Conservation (phyloP, 306 rosid genomes). For the Cucurbita maxima region DNA sequence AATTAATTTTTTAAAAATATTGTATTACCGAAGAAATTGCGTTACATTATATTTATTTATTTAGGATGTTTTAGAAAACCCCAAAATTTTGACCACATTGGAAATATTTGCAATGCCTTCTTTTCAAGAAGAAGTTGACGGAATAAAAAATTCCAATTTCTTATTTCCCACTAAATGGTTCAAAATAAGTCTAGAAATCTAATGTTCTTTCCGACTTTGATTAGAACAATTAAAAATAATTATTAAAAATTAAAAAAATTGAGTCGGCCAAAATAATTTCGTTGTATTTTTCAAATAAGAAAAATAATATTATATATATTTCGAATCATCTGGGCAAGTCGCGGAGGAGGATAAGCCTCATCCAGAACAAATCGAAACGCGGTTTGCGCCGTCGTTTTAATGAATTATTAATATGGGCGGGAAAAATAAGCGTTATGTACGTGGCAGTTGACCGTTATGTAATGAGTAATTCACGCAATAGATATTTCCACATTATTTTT, state of each 20-base stretch:
- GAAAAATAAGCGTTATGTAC: background rate
- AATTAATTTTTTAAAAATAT: background rate
- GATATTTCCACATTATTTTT: background rate
- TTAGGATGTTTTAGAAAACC: background rate
- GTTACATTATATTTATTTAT: background rate
- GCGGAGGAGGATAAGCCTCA: background rate
- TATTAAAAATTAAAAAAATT: too few relatives aligned
- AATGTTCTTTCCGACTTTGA: background rate
- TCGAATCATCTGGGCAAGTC: background rate
- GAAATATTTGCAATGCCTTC: background rate
- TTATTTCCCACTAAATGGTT: background rate
- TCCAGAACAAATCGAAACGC: background rate
- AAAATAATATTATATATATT: background rate
- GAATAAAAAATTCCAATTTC: background rate
- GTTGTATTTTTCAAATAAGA: background rate
- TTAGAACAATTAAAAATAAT: background rate
- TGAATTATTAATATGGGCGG: background rate
- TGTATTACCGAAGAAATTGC: background rate
- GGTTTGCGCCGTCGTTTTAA: background rate
- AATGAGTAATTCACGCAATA: background rate
- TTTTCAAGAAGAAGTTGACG: background rate
- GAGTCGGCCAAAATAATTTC: background rate
- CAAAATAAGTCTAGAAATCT: background rate
- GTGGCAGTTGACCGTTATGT: slow-evolving; percentile 1
- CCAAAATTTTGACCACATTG: background rate